A percentile compares a stretch with the other conserved stretches of the same genome.
These are phyloP conservation scores for Bruguiera sexangula DNA, from an alignment of 345 rosid genomes.

Conservation along the genomic window DNA sequence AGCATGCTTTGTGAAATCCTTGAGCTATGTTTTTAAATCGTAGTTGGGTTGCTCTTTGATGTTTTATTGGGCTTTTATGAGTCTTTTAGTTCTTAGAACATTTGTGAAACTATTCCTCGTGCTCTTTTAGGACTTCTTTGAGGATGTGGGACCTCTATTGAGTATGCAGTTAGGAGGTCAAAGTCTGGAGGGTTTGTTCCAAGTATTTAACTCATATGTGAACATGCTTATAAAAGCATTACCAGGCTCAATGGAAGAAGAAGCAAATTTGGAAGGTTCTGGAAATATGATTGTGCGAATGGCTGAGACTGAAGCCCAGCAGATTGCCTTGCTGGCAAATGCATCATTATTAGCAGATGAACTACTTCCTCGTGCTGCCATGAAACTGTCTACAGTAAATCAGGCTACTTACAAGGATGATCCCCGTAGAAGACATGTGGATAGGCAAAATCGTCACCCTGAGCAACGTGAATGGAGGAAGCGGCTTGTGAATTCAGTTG, in stretches of 20 bases:
- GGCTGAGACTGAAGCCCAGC: conserved; percentile 96
- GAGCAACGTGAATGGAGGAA: conserved; percentile 99
- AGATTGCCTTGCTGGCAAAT: conserved; percentile 95
- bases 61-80: conserved; percentile 8
- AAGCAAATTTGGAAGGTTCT: conserved; percentile 68
- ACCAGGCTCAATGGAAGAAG: conserved; percentile 96
- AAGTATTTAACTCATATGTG: conserved; percentile 86
- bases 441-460: conserved; percentile 94
- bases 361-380: conserved; percentile 95
- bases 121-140: conserved; percentile 79
- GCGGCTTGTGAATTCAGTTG: conserved; percentile 79
- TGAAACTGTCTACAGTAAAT: conserved; percentile 72
- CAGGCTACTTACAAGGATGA: conserved; percentile 66
- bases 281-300: conserved; percentile 78
- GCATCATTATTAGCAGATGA: conserved; percentile 96
- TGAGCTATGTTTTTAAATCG: no score
- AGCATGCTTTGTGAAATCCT: no score
- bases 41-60: conserved; percentile 13
- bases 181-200: conserved; percentile 87
- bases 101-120: conserved; percentile 1
- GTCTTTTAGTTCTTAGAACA: background rate
- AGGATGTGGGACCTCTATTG: conserved; percentile 94
- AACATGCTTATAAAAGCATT: conserved; percentile 85
- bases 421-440: conserved; percentile 57
- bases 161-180: conserved; percentile 98